Conservation (phyloP, 139 green algal species). For the Picochlorum sp. region DNA sequence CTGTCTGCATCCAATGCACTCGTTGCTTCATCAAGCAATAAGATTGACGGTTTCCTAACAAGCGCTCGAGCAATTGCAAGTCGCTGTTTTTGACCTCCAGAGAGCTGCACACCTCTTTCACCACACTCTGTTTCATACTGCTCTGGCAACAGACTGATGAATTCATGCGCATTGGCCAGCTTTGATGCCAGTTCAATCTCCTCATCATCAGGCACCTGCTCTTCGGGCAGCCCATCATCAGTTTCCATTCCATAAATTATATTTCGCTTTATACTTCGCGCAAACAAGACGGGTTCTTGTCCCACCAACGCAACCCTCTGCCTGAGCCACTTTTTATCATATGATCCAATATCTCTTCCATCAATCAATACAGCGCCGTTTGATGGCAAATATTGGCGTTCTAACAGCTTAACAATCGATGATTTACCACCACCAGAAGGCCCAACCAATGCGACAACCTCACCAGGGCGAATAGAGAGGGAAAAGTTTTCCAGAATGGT, state of each 20-base stretch:
- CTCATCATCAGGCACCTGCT: conserved; percentile 18
- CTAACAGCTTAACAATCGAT: conserved; percentile 81
- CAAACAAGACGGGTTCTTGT: conserved; percentile 85
- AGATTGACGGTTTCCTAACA: conserved; percentile 58
- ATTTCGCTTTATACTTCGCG: conserved; percentile 66
- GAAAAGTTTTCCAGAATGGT: conserved; percentile 51
- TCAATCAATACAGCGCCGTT: conserved; percentile 63
- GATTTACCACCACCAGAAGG: conserved; percentile 76
- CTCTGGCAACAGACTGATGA: conserved; percentile 63
- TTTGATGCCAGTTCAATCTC: conserved; percentile 30
- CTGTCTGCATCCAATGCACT: conserved; percentile 64
- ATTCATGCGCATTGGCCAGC: conserved; percentile 72
- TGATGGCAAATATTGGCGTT: conserved; percentile 81
- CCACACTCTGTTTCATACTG: conserved; percentile 80
- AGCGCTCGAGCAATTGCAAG: conserved; percentile 89
- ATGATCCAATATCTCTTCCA: conserved; percentile 50
- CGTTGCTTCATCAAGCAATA: conserved; percentile 94
- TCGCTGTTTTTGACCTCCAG: conserved; percentile 84
- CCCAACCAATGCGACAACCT: conserved; percentile 80
- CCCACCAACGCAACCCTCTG: conserved; percentile 47
- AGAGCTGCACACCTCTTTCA: conserved; percentile 69
- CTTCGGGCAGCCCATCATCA: conserved; percentile 34
- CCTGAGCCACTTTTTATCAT: conserved; percentile 54
- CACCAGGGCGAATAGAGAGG: conserved; percentile 48
- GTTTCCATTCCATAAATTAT: conserved; percentile 69